Evolutionary conservation across 176 grass and related monocot species (phyloP).

Genomic region (Eragrostis curvula): DNA sequence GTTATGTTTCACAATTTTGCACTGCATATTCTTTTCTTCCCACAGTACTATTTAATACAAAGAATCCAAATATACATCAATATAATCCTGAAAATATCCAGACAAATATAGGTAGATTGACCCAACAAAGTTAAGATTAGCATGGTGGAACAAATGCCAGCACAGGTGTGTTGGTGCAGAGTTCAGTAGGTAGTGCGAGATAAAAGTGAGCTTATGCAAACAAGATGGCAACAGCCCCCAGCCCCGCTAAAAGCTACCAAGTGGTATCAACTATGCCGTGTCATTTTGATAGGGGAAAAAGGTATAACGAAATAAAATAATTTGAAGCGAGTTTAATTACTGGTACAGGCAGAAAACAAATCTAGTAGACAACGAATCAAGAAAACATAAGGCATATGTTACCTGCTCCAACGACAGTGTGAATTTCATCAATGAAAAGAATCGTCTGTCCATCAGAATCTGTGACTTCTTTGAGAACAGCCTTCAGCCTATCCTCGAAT

Average conservation of each 20-base stretch:
- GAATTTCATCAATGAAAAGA: conserved; percentile 98
- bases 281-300: background rate
- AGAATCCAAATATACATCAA: background rate
- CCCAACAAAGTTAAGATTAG: background rate
- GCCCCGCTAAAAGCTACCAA: background rate
- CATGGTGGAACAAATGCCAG: background rate
- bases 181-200: conserved; percentile 8
- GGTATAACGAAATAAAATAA: background rate
- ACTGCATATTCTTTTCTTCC: background rate
- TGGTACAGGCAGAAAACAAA: background rate
- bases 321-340: background rate
- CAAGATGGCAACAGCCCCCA: background rate
- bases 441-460: conserved; percentile 93
- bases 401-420: conserved; percentile 99
- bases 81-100: conserved; percentile 3
- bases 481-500: conserved; percentile 99
- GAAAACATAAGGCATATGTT: conserved; percentile 23
- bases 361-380: conserved; percentile 4
- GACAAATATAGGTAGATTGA: background rate
- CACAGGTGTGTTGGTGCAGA: background rate
- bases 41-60: background rate
- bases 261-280: background rate
- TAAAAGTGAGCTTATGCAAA: background rate
- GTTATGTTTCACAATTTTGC: background rate
- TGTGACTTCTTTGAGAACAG: conserved; percentile 91